A percentile compares a stretch with the other conserved stretches of the same genome.
Conservation (phyloP, 495 filamentous ascomycete species). For the Daldinia childiae region DNA sequence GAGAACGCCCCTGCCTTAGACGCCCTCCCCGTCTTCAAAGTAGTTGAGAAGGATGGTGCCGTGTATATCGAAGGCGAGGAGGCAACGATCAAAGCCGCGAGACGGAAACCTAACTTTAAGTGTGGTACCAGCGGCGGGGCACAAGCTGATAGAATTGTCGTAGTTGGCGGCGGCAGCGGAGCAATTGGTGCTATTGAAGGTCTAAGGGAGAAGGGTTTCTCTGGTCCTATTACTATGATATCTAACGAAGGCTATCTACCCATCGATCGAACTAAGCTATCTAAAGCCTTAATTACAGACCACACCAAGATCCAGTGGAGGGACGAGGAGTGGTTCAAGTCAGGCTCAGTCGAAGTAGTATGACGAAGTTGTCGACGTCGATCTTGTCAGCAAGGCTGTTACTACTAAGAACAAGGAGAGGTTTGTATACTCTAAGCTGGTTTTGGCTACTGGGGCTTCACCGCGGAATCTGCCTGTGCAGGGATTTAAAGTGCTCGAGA, state of each 20-base stretch:
- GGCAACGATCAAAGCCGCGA: conserved; percentile 76
- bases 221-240: conserved; percentile 82
- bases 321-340: conserved; percentile 77
- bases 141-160: conserved; percentile 74
- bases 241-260: conserved; percentile 83
- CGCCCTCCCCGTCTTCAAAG: conserved; percentile 78
- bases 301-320: conserved; percentile 78
- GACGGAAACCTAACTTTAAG: conserved; percentile 75
- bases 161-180: conserved; percentile 91
- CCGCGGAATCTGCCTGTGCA: conserved; percentile 80
- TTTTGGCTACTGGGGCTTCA: conserved; percentile 86
- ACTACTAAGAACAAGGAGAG: conserved; percentile 75
- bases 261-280: conserved; percentile 94
- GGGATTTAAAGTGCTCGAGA: conserved; percentile 85
- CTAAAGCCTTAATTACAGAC: conserved; percentile 92
- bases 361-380: conserved; percentile 79
- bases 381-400: conserved; percentile 78
- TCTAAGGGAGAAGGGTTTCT: conserved; percentile 82
- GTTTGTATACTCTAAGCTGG: conserved; percentile 82
- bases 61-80: conserved; percentile 88
- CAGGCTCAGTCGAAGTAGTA: conserved; percentile 74
- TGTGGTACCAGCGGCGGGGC: conserved; percentile 65
- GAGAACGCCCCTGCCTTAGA: conserved; percentile 94
- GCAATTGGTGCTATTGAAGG: conserved; percentile 81
- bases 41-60: conserved; percentile 78